A percentile compares a stretch with the other conserved stretches of the same genome.
Evolutionary conservation across 140 eudicot species (phyloP).

Genomic region (Cichorium intybus): DNA sequence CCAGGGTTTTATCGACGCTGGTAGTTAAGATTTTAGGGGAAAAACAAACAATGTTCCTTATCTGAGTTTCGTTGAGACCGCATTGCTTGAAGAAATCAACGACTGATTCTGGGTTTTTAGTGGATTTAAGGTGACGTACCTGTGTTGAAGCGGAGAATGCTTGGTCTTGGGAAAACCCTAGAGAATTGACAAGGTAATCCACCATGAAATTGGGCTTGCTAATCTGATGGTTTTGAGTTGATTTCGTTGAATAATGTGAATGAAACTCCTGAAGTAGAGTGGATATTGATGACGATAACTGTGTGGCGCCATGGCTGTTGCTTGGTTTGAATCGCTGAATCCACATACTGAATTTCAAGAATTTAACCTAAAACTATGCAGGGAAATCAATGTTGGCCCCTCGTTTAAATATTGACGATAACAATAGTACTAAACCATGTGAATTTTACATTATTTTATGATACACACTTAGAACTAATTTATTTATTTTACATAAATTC

Average conservation of each 20-base stretch:
- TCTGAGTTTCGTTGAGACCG: conserved; percentile 27
- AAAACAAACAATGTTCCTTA: conserved; percentile 12
- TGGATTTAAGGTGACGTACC: conserved; percentile 32
- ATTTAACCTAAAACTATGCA: neutral
- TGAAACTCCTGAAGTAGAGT: neutral
- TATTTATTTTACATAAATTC: no score
- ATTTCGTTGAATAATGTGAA: conserved; percentile 9
- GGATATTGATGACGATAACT: neutral
- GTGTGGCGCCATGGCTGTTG: neutral
- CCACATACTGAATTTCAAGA: conserved; percentile 10
- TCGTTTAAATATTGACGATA: neutral
- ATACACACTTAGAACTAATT: no score
- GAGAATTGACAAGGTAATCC: conserved; percentile 26
- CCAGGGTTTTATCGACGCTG: conserved; percentile 26
- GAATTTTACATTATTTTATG: no score
- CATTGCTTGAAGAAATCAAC: conserved; percentile 20
- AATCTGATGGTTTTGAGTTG: neutral
- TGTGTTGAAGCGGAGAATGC: conserved; percentile 19
- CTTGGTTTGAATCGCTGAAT: conserved; percentile 7
- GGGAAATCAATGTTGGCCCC: neutral
- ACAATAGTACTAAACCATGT: no score
- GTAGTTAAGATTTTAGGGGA: conserved; percentile 15
- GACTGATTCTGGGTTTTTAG: conserved; percentile 22
- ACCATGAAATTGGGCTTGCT: conserved; percentile 20
- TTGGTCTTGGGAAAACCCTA: conserved; percentile 29